Evolutionary conservation across 495 filamentous ascomycete species (phyloP), one percentile per base, ranked within the genome.

Genomic region (Chlorociboria aeruginascens): DNA sequence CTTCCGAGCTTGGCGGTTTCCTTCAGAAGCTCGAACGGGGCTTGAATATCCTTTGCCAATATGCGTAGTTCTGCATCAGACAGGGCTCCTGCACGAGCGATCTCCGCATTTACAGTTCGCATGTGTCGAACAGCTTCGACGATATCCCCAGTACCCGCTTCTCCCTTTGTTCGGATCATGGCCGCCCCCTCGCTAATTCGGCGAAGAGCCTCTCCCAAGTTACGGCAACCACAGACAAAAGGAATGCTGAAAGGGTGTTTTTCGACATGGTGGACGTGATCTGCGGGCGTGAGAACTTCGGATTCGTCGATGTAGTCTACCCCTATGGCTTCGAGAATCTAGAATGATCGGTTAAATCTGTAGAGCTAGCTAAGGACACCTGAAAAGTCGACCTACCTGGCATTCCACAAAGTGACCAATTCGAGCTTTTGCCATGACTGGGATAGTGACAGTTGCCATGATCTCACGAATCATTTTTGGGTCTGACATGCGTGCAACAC

Each of bases 121-220:
- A 94, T 94, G 74, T 98, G 92, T 65, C 82, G 81, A 25, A 96
- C 93, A 35, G 92, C 93, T 70, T 97, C 92, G 49, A 98, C 85
- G 28, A 98, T 85, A 63, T 98, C 92, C 36, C 92, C 92, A n/a
- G 92, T 98, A 40, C 92, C 92, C 32, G 92, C 92, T 66, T 98
- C 92, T 35, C 92, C 92, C 73, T 98, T 98, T 49, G 92, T 98
- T 52, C 92, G 81, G 68, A 98, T 97, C 92, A 98, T 97, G 32
- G 92, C 90, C 11, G 92, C 92, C 44, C 92, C 92, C 67, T 98
- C 92, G 50, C 76, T 77, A 62, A 98, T 94, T 38, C 92, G 78
- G 38, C 92, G 74, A 51, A 98, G 76, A 33, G 93, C 92, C 70
- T 98, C 92, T 40, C 89, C 89, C 11, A 98, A 70, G 71, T 95